Percentiles rank a stretch among this genome's conserved stretches.
These are phyloP conservation scores for Gautieria morchelliformis DNA, from an alignment of 768 basidiomycete species.

Conservation along the genomic window DNA sequence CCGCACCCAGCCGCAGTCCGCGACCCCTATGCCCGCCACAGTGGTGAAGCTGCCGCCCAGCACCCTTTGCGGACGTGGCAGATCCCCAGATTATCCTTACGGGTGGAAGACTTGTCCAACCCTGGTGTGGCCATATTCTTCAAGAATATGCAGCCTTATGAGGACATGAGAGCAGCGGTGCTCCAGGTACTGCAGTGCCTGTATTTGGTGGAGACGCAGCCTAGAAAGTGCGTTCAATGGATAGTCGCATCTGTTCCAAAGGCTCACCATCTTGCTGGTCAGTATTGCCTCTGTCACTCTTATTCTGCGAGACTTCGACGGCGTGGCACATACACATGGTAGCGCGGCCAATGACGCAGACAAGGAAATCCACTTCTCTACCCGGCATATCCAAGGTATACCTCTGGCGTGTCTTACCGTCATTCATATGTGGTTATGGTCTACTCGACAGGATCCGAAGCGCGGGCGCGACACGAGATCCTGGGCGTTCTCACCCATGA, in stretches of 20 bases:
- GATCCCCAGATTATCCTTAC: conserved; percentile 45
- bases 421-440: not conserved
- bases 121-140: conserved; percentile 51
- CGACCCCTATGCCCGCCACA: not conserved
- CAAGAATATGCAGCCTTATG: conserved; percentile 34
- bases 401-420: not conserved
- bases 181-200: conserved; percentile 28
- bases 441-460: conserved; percentile 22
- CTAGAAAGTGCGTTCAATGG: conserved; percentile 35
- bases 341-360: conserved; percentile 29
- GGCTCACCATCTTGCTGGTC: conserved; percentile 23
- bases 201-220: conserved; percentile 37
- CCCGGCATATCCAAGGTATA: conserved; percentile 42
- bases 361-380: conserved; percentile 71
- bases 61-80: conserved; percentile 26
- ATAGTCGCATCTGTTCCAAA: conserved; percentile 15
- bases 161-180: conserved; percentile 29
- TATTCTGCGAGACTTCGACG: conserved; percentile 35
- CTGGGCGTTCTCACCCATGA: conserved; percentile 65
- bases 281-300: conserved; percentile 16
- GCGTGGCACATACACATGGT: conserved; percentile 62
- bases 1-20: conserved; percentile 6
- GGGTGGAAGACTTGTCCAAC: conserved; percentile 50
- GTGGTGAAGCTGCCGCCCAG: not conserved
- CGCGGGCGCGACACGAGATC: conserved; percentile 47